Percentiles rank a stretch among this genome's conserved stretches.
Conservation (phyloP, 2,329 filamentous ascomycete species). For the Colletotrichum sp. region DNA sequence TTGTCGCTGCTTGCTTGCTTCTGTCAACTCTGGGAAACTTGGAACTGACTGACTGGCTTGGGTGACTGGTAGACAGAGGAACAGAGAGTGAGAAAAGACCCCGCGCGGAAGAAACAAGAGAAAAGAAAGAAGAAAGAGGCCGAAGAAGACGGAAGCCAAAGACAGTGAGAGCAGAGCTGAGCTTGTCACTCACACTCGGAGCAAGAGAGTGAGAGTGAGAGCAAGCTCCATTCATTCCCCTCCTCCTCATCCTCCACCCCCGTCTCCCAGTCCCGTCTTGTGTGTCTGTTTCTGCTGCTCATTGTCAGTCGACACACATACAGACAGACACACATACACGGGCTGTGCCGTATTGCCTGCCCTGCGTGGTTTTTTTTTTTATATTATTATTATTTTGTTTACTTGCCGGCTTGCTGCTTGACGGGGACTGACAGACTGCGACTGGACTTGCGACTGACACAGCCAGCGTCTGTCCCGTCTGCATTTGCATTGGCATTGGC, state of each 20-base stretch:
- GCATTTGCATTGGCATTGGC: neutral
- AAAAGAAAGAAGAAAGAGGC: neutral
- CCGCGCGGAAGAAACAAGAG: neutral
- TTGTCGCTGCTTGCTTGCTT: neutral
- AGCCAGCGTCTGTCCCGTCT: neutral
- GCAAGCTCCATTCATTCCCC: neutral
- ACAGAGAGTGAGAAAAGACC: neutral
- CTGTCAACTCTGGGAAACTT: neutral
- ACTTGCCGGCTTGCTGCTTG: neutral
- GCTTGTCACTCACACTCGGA: neutral
- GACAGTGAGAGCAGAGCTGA: neutral
- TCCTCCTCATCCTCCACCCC: neutral
- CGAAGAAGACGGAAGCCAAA: neutral
- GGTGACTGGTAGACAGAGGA: neutral
- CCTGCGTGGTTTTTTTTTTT: neutral
- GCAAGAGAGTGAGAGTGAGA: neutral
- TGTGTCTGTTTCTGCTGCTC: slow-evolving; percentile 1
- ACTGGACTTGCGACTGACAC: neutral
- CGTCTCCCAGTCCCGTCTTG: neutral
- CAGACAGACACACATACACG: neutral
- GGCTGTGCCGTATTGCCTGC: slow-evolving; percentile 5
- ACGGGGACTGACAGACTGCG: neutral
- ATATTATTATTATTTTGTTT: neutral
- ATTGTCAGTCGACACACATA: neutral
- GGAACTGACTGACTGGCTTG: neutral